Conservation (phyloP, 2,329 filamentous ascomycete genomes). For the Sarocladium kiliense region DNA sequence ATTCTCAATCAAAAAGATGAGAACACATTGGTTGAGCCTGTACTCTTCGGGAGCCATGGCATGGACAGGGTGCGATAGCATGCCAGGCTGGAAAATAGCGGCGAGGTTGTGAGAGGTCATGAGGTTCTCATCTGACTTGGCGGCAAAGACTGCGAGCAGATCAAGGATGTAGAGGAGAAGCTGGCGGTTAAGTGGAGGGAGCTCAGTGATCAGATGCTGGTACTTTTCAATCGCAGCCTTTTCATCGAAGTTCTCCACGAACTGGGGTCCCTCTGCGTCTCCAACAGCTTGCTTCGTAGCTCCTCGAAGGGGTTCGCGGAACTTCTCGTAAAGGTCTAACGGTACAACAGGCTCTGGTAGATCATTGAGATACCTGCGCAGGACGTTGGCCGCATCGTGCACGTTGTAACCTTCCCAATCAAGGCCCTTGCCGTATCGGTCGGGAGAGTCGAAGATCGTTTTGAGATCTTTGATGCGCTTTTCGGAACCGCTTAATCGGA, state of each 20-base stretch:
- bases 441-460: constrained; percentile 85
- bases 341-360: constrained; percentile 96
- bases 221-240: constrained; percentile 74
- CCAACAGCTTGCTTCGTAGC: constrained; percentile 68
- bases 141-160: constrained; percentile 90
- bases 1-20: constrained; percentile 97
- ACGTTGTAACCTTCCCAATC: constrained; percentile 98
- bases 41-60: constrained; percentile 96
- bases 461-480: constrained; percentile 98
- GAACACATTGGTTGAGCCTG: constrained; percentile 88
- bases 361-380: constrained; percentile 92
- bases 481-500: constrained; percentile 90
- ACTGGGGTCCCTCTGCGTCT: constrained; percentile 63
- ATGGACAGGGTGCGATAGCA: constrained; percentile 88
- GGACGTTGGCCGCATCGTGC: constrained; percentile 94
- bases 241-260: constrained; percentile 59
- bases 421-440: constrained; percentile 91
- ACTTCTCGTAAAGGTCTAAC: constrained; percentile 85
- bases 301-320: constrained; percentile 74
- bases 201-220: constrained; percentile 84
- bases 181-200: constrained; percentile 90
- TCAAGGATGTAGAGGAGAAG: constrained; percentile 93
- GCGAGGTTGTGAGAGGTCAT: constrained; percentile 95
- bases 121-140: constrained; percentile 92
- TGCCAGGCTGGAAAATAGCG: constrained; percentile 95